A percentile compares a stretch with the other conserved stretches of the same genome.
These are phyloP conservation scores for Hypoxylon sp. DNA, from an alignment of 2,329 filamentous ascomycete genomes.

Conservation along the genomic window DNA sequence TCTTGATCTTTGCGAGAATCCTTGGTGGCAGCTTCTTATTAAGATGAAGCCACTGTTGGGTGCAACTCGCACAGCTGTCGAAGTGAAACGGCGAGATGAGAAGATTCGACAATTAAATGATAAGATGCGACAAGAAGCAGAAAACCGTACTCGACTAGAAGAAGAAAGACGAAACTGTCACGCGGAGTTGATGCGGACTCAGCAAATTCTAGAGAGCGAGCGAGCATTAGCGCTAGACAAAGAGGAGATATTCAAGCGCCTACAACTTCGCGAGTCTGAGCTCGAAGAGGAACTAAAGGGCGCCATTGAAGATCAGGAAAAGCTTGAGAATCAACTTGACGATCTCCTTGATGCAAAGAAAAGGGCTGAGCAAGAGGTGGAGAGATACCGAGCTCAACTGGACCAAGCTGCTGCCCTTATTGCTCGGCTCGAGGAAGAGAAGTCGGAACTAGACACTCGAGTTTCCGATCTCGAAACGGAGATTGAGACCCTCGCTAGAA, in stretches of 20 bases:
- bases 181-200: slow-evolving; percentile 87
- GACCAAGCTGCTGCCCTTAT: slow-evolving; percentile 94
- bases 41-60: slow-evolving; percentile 96
- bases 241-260: slow-evolving; percentile 98
- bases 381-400: slow-evolving; percentile 82
- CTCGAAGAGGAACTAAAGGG: slow-evolving; percentile 92
- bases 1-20: slow-evolving; percentile 87
- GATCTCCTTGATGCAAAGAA: slow-evolving; percentile 90
- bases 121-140: slow-evolving; percentile 82
- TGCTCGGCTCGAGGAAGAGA: slow-evolving; percentile 86
- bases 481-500: slow-evolving; percentile 76
- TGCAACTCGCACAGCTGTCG: slow-evolving; percentile 88
- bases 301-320: slow-evolving; percentile 93
- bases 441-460: slow-evolving; percentile 77
- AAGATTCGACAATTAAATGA: slow-evolving; percentile 89
- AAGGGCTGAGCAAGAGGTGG: slow-evolving; percentile 85
- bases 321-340: slow-evolving; percentile 93
- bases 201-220: slow-evolving; percentile 95
- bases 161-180: slow-evolving; percentile 92
- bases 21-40: slow-evolving; percentile 97
- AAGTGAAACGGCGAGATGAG: slow-evolving; percentile 95
- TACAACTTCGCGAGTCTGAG: slow-evolving; percentile 91
- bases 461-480: slow-evolving; percentile 78
- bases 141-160: slow-evolving; percentile 83
- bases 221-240: slow-evolving; percentile 96